Evolutionary conservation across 306 rosid species (phyloP).

Genomic region (Neltuma alba): DNA sequence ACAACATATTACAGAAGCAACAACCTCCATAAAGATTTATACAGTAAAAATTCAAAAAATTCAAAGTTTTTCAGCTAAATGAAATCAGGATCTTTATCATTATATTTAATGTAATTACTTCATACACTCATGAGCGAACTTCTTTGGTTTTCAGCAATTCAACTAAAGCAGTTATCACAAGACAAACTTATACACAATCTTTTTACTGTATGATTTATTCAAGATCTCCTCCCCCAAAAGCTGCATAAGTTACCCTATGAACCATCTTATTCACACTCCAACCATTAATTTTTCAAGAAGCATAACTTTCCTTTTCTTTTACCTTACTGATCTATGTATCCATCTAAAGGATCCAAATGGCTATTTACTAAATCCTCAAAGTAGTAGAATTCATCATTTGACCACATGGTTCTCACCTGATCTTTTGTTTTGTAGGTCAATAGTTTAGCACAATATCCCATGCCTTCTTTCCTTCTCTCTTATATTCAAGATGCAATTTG

Average conservation of each 20-base stretch:
- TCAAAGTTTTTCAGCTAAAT: no score
- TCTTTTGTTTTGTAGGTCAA: no score
- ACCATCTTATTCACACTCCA: background rate
- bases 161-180: slow-evolving; percentile 4
- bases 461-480: slow-evolving; percentile 23
- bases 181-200: slow-evolving; percentile 5
- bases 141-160: slow-evolving; percentile 2
- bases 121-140: background rate
- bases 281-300: background rate
- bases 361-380: background rate
- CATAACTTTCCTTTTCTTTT: no score
- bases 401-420: no score
- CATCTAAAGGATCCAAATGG: no score
- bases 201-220: background rate
- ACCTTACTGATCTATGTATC: no score
- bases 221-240: background rate
- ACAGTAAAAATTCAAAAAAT: no score
- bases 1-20: no score
- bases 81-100: no score
- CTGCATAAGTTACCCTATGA: background rate
- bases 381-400: background rate
- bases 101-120: no score
- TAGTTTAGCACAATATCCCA: no score
- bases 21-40: no score
- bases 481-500: background rate